Conservation (phyloP, 768 basidiomycete genomes). For the Pisolithus orientalis region DNA sequence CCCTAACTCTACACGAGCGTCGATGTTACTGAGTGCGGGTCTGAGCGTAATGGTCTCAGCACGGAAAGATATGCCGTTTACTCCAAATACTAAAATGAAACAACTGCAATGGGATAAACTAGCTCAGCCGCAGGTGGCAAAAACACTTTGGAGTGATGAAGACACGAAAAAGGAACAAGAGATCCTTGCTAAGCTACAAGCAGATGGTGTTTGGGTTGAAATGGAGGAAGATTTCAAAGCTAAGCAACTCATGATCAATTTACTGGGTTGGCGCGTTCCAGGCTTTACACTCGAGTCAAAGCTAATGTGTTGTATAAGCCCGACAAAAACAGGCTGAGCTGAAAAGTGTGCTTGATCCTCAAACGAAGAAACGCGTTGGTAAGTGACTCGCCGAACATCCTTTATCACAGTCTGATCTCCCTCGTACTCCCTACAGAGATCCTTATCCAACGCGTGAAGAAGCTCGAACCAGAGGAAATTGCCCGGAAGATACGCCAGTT, state of each 20-base stretch:
- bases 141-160: constrained; percentile 83
- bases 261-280: constrained; percentile 55
- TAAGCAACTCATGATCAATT: constrained; percentile 86
- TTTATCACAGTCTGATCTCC: background rate
- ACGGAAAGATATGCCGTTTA: constrained; percentile 81
- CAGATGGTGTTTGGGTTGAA: constrained; percentile 86
- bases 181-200: constrained; percentile 75
- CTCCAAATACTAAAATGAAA: constrained; percentile 91
- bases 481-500: constrained; percentile 80
- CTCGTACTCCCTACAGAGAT: constrained; percentile 55
- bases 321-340: constrained; percentile 85
- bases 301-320: constrained; percentile 35
- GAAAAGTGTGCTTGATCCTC: constrained; percentile 84
- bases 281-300: constrained; percentile 1
- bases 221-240: constrained; percentile 99
- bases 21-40: constrained; percentile 53
- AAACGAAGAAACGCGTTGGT: constrained; percentile 94
- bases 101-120: constrained; percentile 99
- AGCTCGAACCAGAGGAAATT: constrained; percentile 80
- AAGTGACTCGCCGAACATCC: constrained; percentile 25
- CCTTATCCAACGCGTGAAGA: constrained; percentile 81
- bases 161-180: constrained; percentile 60
- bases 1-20: constrained; percentile 50
- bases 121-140: constrained; percentile 77
- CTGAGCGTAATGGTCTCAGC: constrained; percentile 49